Base-by-base conservation (phyloP, 495 filamentous ascomycete genomes). In the Ramalina peruviana region DNA sequence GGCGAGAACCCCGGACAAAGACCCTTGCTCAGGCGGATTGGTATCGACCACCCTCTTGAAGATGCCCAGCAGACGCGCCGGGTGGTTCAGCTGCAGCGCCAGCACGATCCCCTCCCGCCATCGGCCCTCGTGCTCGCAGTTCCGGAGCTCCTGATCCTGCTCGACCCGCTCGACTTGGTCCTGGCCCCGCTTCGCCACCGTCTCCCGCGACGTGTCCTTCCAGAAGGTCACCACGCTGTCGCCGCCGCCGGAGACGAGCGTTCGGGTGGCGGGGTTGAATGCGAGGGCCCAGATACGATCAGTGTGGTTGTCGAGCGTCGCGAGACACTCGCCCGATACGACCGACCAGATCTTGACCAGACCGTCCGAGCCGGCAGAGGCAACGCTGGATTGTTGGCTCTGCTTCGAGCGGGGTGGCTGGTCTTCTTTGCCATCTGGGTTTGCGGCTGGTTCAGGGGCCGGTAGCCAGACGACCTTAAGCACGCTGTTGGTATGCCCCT, bases 321-420 rank as follows among this genome's bases (percentile, higher is more conserved):
- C 79, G 41, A 84, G 83, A 4, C 78, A 73, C 64, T 97, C 92
- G n/a, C 88, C 87, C 10, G 64, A 73, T 51, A 71, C 67, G 7
- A 83, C 80, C 52, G 92, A 85, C 92, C 92, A 99, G 45, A 97
- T 72, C 65, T 97, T 99, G 42, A 99, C 87, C 6, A 99, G 71
- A n/a, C 88, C 88, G 66, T 99, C 92, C 40, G 88, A 90, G 30
- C 86, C 93, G 6, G 93, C 88, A 51, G 81, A 87, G 10, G 86
- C 93, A 30, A 95, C 73, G 13, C 11, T 48, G 16, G 45, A 4
- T 48, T 48, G 45, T 72, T 72, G 56, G 55, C 72, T 49, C 55
- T 64, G 54, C 58, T 64, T 51, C 65, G 65, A n/a, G 54, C 49
- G 20, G 63, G 50, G 17, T 51, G 52, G 15, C 64, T 64, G 19